These are phyloP conservation scores for Phaeosphaeria sp. DNA, from an alignment of 2,329 filamentous ascomycete species.

Conservation along the genomic window DNA sequence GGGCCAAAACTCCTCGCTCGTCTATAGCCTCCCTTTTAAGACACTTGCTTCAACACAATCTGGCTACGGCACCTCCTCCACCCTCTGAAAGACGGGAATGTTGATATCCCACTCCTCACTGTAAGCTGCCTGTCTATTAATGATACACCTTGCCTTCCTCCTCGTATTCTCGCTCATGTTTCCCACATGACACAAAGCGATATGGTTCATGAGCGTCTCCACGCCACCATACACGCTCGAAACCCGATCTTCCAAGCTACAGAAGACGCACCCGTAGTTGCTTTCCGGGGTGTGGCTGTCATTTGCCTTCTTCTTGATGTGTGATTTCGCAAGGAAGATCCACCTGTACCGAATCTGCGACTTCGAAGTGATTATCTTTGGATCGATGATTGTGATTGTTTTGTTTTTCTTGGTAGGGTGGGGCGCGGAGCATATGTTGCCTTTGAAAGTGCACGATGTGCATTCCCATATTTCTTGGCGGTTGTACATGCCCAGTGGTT, in stretches of 20 bases:
- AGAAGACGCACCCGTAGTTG: conserved; percentile 48
- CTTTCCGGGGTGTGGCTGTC: conserved; percentile 20
- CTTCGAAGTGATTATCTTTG: conserved; percentile 17
- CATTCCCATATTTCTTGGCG: conserved; percentile 45
- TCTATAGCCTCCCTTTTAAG: neutral
- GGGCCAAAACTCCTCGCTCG: neutral
- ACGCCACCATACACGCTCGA: conserved; percentile 47
- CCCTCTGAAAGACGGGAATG: conserved; percentile 31
- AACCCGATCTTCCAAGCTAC: conserved; percentile 38
- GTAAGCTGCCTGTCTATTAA: conserved; percentile 41
- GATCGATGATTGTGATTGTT: conserved; percentile 38
- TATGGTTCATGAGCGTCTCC: conserved; percentile 49
- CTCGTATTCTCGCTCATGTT: conserved; percentile 34
- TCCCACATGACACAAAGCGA: conserved; percentile 44
- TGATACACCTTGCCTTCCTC: conserved; percentile 42
- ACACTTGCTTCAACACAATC: too few species aligned
- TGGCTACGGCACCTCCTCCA: conserved; percentile 17
- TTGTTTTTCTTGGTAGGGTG: conserved; percentile 37
- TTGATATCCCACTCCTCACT: conserved; percentile 49
- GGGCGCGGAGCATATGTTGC: conserved; percentile 29
- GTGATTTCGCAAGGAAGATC: conserved; percentile 45
- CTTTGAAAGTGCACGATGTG: conserved; percentile 43
- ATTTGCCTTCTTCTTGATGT: conserved; percentile 27
- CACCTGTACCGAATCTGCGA: conserved; percentile 9
- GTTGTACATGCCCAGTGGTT: conserved; percentile 46